A percentile compares a stretch with the other conserved stretches of the same genome.
phyloP scores from a whole-genome alignment of 1,284 basidiomycete species.

The Cutaneotrichosporon mucoides region DNA sequence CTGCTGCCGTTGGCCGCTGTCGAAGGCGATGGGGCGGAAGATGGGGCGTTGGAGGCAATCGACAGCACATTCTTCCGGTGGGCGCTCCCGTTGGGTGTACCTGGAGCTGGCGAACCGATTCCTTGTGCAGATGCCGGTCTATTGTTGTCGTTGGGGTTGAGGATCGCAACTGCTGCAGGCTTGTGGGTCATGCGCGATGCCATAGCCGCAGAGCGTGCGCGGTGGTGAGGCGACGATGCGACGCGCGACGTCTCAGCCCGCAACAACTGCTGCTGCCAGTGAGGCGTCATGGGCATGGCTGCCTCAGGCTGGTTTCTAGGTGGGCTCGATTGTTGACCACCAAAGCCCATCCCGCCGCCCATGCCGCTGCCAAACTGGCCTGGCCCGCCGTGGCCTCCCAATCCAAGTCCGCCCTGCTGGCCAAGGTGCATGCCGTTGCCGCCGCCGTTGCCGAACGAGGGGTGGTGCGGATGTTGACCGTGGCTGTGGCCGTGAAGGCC shows the following conservation, averaged over 20 bases:
- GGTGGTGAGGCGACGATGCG: constrained; percentile 55
- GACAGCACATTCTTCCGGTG: constrained; percentile 46
- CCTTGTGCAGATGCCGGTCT: constrained; percentile 15
- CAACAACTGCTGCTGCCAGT: constrained; percentile 50
- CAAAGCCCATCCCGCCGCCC: constrained; percentile 26
- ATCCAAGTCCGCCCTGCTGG: constrained; percentile 20
- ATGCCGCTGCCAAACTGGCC: constrained; percentile 24
- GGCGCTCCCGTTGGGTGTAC: constrained; percentile 44
- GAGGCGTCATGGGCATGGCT: constrained; percentile 35
- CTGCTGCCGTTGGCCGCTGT: constrained; percentile 6
- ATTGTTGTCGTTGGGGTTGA: constrained; percentile 45
- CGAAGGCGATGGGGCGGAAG: constrained; percentile 16
- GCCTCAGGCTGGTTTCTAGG: constrained; percentile 33
- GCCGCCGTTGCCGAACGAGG: constrained; percentile 26
- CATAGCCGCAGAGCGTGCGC: constrained; percentile 56
- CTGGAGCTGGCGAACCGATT: constrained; percentile 9
- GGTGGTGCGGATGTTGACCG: constrained; percentile 30
- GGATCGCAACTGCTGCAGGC: constrained; percentile 50
- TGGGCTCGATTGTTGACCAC: constrained; percentile 31
- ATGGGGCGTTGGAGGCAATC: constrained; percentile 22
- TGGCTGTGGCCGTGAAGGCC: constrained; percentile 18
- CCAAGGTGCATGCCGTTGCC: constrained; percentile 22
- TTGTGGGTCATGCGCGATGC: constrained; percentile 54
- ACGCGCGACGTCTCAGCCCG: constrained; percentile 51
- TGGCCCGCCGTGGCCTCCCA: constrained; percentile 17